Conservation (phyloP, 805 yeast genomes). For the Sungouiozyma ichnusensis region DNA sequence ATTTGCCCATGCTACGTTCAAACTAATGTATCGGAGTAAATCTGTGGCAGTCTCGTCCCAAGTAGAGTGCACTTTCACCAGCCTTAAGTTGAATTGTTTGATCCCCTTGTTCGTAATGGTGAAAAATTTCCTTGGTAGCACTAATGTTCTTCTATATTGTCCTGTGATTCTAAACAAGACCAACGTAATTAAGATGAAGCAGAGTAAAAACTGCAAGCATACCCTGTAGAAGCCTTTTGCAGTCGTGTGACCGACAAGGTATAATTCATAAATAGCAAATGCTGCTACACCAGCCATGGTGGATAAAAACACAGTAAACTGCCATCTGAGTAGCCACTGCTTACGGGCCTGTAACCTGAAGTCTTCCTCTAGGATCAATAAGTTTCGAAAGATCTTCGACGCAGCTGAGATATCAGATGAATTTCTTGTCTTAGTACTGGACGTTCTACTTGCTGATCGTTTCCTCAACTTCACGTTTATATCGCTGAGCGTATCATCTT, state of each 20-base stretch:
- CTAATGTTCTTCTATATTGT: slow-evolving; percentile 76
- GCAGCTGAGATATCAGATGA: slow-evolving; percentile 35
- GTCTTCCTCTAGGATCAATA: slow-evolving; percentile 77
- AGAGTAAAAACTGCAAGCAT: slow-evolving; percentile 12
- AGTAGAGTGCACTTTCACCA: slow-evolving; percentile 50
- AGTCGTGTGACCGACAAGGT: slow-evolving; percentile 16
- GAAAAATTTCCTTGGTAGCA: slow-evolving; percentile 68
- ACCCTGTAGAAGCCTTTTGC: slow-evolving; percentile 32
- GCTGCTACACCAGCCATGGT: slow-evolving; percentile 34
- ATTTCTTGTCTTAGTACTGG: slow-evolving; percentile 19
- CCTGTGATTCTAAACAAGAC: slow-evolving; percentile 79
- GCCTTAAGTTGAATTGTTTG: slow-evolving; percentile 66
- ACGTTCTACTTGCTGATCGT: slow-evolving; percentile 21
- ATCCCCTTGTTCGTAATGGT: slow-evolving; percentile 82
- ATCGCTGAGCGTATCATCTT: not conserved
- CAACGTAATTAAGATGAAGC: slow-evolving; percentile 44
- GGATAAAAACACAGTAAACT: slow-evolving; percentile 32
- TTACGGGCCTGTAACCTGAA: slow-evolving; percentile 71
- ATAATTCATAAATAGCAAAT: slow-evolving; percentile 32
- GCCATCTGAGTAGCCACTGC: slow-evolving; percentile 50
- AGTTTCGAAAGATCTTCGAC: slow-evolving; percentile 69
- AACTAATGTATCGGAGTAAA: slow-evolving; percentile 22
- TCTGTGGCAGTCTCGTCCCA: slow-evolving; percentile 31
- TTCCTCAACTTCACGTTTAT: slow-evolving; percentile 5
- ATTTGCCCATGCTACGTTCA: slow-evolving; percentile 16